Base-by-base conservation (phyloP, 805 yeast genomes). In the Wickerhamiella lipophila region DNA sequence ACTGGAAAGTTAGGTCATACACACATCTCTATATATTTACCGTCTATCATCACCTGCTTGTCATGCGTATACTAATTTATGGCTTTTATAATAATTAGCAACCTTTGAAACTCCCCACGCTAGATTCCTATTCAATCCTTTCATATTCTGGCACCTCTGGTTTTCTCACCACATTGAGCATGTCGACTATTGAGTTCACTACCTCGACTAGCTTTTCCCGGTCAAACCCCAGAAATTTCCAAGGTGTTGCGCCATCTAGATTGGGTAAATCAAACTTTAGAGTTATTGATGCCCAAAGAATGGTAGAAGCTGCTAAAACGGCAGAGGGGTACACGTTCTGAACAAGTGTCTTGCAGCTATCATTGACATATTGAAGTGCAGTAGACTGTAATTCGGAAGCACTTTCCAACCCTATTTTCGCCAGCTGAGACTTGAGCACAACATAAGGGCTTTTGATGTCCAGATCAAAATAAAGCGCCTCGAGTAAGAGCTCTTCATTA, bases 381-480 rank as follows among this genome's bases (percentile, higher is more conserved):
- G 44, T 25, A 12, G 56, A 39, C 27, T 22, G 38, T 11, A 56
- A 44, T 16, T 18, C 15, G 9, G 15, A n/a, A 8, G n/a, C 12
- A 3, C 13, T 13, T n/a, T 13, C 16, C n/a, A 38, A 11, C 1
- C 30, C 38, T 3, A 30, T 19, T 2, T 6, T 8, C 3, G 12
- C 29, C 2, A 58, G 35, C 13, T 29, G 35, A 18, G 52, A 46
- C 8, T 22, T 32, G 25, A 58, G 49, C 18, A 48, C 45, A 5
- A 50, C 49, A 41, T 57, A 64, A 1, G 77, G 76, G 15, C 68
- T 65, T 15, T 63, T 62, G 5, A 69, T 64, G 0, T 64, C 63
- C 46, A 75, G 65, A 54, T 76, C 81, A 55, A 71, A 77, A 54
- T 74, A 73, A 7, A 69, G 52, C 0, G 68, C 66, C 53, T 68